A percentile compares a stretch with the other conserved stretches of the same genome.
These are phyloP conservation scores for Microsporum ferrugineum DNA, from an alignment of 2,329 filamentous ascomycete species.

Conservation along the genomic window DNA sequence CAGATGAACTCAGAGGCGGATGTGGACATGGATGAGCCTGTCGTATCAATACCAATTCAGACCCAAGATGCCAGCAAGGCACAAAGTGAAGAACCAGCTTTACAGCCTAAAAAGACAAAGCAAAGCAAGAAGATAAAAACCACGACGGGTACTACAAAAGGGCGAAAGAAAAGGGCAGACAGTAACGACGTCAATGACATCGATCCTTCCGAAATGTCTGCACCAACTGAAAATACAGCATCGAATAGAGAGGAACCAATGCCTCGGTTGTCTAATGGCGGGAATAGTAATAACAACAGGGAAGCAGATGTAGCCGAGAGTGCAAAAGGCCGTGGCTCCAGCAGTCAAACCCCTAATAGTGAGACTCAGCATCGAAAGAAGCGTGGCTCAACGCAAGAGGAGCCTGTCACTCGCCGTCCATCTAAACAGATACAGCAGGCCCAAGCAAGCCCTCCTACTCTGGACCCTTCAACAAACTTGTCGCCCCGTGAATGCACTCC, in stretches of 20 bases:
- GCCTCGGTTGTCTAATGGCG: neutral
- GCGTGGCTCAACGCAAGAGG: neutral
- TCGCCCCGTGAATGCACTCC: conserved; percentile 39
- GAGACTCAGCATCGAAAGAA: neutral
- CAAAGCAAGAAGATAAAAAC: neutral
- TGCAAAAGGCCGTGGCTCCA: neutral
- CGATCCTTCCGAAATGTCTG: neutral
- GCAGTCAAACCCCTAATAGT: neutral
- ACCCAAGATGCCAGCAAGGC: neutral
- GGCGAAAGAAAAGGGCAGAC: conserved; percentile 3
- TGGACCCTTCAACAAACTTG: conserved; percentile 9
- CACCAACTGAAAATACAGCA: neutral
- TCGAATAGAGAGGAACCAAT: neutral
- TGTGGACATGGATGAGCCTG: neutral
- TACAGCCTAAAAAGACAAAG: conserved; percentile 12
- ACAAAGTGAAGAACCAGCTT: neutral
- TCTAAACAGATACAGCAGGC: neutral
- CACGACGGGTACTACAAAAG: conserved; percentile 1
- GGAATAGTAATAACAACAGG: neutral
- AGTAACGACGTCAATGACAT: neutral
- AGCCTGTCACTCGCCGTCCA: neutral
- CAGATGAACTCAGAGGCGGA: neutral
- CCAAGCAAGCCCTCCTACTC: neutral
- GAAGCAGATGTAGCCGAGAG: neutral
- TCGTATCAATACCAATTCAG: neutral